Evolutionary conservation across 257 asterid genomes (phyloP).

Genomic region (Petrea volubilis): DNA sequence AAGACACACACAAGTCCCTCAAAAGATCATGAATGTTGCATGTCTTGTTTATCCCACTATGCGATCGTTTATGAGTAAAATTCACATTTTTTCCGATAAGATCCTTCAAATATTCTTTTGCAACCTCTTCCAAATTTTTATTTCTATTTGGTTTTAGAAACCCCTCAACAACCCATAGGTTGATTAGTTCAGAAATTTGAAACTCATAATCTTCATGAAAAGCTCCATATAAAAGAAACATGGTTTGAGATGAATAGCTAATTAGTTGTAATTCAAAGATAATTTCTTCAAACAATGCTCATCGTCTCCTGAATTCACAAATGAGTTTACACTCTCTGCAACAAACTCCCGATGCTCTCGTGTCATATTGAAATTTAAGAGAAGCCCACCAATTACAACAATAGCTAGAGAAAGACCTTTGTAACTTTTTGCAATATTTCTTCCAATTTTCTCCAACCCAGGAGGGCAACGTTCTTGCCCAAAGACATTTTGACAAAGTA

Average conservation of each 20-base stretch:
- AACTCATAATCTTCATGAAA: neutral
- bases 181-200: neutral
- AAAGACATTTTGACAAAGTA: constrained; percentile 17
- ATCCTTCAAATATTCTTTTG: too few species aligned
- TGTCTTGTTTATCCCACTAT: too few species aligned
- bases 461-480: constrained; percentile 9
- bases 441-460: constrained; percentile 10
- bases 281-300: neutral
- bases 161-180: neutral
- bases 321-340: neutral
- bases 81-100: too few species aligned
- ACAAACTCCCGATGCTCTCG: neutral
- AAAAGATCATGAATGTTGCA: too few species aligned
- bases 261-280: neutral
- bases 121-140: too few species aligned
- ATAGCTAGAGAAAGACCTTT: neutral
- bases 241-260: neutral
- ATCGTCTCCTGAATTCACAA: neutral
- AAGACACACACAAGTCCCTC: too few species aligned
- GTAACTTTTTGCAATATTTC: neutral
- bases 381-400: neutral
- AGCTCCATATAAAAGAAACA: neutral
- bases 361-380: neutral
- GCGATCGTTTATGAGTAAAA: too few species aligned
- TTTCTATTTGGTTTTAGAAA: neutral